Percentiles rank a stretch among this genome's conserved stretches.
phyloP scores from a whole-genome alignment of 177 flowering plant genomes.

The Vitis hybrid region DNA sequence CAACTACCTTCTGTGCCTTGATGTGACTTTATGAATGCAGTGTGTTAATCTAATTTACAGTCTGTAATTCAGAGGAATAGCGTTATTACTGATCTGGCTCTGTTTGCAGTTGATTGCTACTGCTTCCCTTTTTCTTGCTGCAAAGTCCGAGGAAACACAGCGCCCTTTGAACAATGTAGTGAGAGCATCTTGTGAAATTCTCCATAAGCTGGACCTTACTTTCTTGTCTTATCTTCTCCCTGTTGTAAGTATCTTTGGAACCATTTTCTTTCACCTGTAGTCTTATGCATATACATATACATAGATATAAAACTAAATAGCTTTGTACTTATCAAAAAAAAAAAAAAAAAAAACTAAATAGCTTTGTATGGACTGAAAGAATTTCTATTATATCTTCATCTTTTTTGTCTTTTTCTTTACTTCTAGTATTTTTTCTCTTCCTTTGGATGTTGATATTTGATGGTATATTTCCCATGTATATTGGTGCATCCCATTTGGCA shows the following conservation, averaged over 20 bases:
- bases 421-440: too few species aligned
- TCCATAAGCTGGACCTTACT: constrained; percentile 66
- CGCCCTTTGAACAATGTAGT: constrained; percentile 76
- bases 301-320: too few species aligned
- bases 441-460: too few species aligned
- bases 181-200: constrained; percentile 69
- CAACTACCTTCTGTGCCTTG: neutral
- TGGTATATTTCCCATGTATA: too few species aligned
- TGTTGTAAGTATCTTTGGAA: constrained; percentile 52
- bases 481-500: too few species aligned
- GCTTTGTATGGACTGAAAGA: too few species aligned
- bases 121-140: constrained; percentile 87
- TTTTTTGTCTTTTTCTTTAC: too few species aligned
- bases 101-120: constrained; percentile 84
- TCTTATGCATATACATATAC: neutral
- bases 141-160: constrained; percentile 91
- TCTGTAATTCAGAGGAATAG: neutral
- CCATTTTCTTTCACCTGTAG: neutral
- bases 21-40: neutral
- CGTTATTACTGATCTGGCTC: constrained; percentile 9
- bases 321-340: too few species aligned
- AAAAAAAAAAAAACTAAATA: too few species aligned
- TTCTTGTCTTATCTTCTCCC: constrained; percentile 62
- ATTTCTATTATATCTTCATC: too few species aligned
- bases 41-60: neutral